phyloP scores from a whole-genome alignment of 345 rosid species.

The Sonneratia caseolaris region DNA sequence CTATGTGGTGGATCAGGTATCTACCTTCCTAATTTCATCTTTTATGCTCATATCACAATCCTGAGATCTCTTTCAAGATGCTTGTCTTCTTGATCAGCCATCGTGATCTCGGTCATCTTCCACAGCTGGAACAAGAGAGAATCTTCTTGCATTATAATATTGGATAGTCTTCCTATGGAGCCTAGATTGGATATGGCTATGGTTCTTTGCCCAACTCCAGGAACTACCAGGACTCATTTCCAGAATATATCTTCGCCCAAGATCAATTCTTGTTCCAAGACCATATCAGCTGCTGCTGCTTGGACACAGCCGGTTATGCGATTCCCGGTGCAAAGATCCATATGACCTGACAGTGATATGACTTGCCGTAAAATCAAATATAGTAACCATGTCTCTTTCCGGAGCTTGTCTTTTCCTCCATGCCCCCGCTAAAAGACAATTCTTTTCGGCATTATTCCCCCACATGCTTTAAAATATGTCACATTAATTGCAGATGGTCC shows the following conservation, averaged over 20 bases:
- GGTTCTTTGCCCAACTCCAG: not conserved
- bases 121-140: slow-evolving; percentile 7
- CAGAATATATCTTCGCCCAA: not conserved
- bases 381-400: not conserved
- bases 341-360: not conserved
- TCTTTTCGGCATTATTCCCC: not conserved
- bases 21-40: slow-evolving; percentile 10
- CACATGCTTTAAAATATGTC: not conserved
- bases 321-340: not conserved
- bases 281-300: not conserved
- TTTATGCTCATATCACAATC: slow-evolving; percentile 7
- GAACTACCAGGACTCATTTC: not conserved
- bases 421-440: not conserved
- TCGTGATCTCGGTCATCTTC: not conserved
- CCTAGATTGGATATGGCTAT: not conserved
- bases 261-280: not conserved
- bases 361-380: not conserved
- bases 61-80: not conserved
- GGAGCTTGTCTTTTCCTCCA: not conserved
- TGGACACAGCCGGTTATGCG: not conserved
- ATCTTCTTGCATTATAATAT: slow-evolving; percentile 4
- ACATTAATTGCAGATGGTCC: not conserved
- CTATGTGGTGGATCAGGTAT: slow-evolving; percentile 26
- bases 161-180: not conserved
- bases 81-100: not conserved